phyloP scores from a whole-genome alignment of 2,329 filamentous ascomycete species.

The Rutstroemia sydowiana region DNA sequence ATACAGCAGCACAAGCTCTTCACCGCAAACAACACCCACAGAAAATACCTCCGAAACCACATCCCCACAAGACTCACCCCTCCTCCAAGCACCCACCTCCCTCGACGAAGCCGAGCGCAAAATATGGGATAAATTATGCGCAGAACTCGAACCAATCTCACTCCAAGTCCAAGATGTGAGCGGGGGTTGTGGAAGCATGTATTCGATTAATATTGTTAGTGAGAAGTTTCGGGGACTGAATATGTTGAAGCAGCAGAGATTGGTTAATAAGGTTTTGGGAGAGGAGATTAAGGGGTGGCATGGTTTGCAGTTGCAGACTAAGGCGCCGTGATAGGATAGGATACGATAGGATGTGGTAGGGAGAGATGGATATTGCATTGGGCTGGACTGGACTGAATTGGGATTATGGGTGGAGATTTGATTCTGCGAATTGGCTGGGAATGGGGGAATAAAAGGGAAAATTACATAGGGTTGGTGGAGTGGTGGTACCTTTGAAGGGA shows the following conservation, averaged over 20 bases:
- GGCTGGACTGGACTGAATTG: background rate
- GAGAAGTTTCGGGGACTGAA: conserved; percentile 61
- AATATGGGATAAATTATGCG: conserved; percentile 22
- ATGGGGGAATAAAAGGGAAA: background rate
- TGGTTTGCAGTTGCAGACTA: conserved; percentile 72
- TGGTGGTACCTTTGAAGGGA: background rate
- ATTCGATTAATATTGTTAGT: conserved; percentile 71
- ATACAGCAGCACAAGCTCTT: conserved; percentile 4
- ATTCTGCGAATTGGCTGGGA: background rate
- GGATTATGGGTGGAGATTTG: background rate
- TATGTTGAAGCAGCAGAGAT: conserved; percentile 74
- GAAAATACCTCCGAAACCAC: background rate
- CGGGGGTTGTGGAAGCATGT: conserved; percentile 82
- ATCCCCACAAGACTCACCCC: background rate
- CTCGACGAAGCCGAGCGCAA: conserved; percentile 4
- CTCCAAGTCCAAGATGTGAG: conserved; percentile 63
- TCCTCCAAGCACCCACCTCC: conserved; percentile 1
- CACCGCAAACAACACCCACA: no score
- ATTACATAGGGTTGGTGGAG: background rate
- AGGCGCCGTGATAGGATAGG: conserved; percentile 32
- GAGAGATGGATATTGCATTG: background rate
- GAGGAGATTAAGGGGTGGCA: conserved; percentile 78
- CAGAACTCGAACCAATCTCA: conserved; percentile 26
- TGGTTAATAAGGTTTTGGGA: conserved; percentile 68
- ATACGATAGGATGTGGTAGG: no score